Evolutionary conservation across 2,329 filamentous ascomycete species (phyloP), one percentile per base, ranked within the genome.

Genomic region (Coniochaeta ligniaria): DNA sequence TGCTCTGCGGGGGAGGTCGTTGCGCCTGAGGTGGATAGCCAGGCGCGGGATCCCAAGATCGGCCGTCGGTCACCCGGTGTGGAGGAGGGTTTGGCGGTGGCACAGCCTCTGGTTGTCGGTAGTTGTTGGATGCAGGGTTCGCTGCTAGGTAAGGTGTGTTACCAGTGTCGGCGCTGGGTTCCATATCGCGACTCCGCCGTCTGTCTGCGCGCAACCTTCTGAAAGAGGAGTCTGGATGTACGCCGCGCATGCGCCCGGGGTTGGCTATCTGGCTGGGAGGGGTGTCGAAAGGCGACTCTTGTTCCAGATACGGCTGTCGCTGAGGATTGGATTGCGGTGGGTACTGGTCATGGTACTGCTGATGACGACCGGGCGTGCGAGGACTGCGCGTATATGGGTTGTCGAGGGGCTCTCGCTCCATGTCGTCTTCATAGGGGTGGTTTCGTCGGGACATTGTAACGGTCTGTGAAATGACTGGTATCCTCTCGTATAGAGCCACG

Each of bases 171-270:
- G 57, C 47, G 60, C 61, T 54, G 45, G 66, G 54, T 35, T 63
- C 59, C 52, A 60, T 62, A 47, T 68, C 68, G 58, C 70, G 67
- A 60, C 69, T 73, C 60, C 68, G 66, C 57, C 72, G 70, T 61
- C 75, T 70, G 50, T 74, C 70, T 26, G 72, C 68, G 59, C 73
- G 72, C 24, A 73, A 63, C 36, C 65, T 71, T 54, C 68, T 63
- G 59, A 74, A 76, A 36, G 71, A 65, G 5, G 76, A 73, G 64
- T 78, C 75, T 28, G 74, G 74, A 62, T 77, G 73, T 28, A 45
- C 26, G 56, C 56, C 56, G 33, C 31, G 54, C 54, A 58, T 20
- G 56, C 35, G 35, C 4, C 20, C 56, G 17, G 56, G 54, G 35
- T 41, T 31, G 28, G 16, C 20, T 58, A 58, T 57, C 54, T 57